Conservation (phyloP, 495 filamentous ascomycete genomes). For the Aspergillus indologenus region DNA sequence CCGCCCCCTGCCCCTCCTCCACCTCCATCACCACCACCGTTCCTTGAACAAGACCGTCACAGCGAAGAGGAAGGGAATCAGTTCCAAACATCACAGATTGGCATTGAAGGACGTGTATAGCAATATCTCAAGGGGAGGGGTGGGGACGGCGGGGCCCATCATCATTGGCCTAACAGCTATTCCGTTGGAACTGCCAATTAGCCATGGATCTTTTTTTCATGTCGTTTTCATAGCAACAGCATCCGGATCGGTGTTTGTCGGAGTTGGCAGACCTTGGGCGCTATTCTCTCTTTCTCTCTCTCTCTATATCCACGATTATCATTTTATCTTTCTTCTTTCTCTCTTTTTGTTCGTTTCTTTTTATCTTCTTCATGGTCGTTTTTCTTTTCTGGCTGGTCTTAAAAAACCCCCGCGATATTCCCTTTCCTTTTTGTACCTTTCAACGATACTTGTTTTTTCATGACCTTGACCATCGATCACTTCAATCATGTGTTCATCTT, state of each 20-base stretch:
- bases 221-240: constrained; percentile 3
- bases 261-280: background rate
- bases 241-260: constrained; percentile 5
- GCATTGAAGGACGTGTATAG: constrained; percentile 27
- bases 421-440: background rate
- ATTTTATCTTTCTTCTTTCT: constrained; percentile 5
- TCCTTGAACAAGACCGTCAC: constrained; percentile 1
- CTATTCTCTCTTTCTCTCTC: background rate
- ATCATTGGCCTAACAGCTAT: background rate
- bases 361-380: constrained; percentile 1
- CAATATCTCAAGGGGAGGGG: background rate
- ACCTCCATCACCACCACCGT: constrained; percentile 24
- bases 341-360: constrained; percentile 1
- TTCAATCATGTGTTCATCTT: background rate
- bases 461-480: background rate
- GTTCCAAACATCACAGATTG: constrained; percentile 20
- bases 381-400: constrained; percentile 7
- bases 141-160: background rate
- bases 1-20: constrained; percentile 27
- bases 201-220: background rate
- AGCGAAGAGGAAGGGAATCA: constrained; percentile 14
- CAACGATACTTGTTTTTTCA: too few species aligned
- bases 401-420: constrained; percentile 12
- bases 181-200: background rate
- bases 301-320: constrained; percentile 1